Evolutionary conservation across 2,329 filamentous ascomycete species (phyloP).

Genomic region (Penicillium occitanis): DNA sequence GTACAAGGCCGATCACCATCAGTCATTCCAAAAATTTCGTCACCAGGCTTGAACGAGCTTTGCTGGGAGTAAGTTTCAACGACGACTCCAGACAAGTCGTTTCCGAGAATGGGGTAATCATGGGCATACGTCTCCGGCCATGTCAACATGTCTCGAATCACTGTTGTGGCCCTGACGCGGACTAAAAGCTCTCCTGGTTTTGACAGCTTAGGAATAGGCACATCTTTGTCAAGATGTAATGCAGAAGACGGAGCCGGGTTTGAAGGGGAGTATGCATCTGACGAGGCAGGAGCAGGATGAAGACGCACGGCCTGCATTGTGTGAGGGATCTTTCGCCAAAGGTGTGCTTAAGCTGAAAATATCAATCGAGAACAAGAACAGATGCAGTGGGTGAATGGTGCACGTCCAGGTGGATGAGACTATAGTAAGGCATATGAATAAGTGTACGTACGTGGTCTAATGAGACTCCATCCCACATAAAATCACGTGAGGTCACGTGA

Average conservation of each 20-base stretch:
- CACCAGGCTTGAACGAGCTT: conserved; percentile 28
- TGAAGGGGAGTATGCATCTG: conserved; percentile 27
- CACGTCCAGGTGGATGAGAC: neutral
- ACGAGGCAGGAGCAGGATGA: conserved; percentile 24
- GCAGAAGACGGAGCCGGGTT: conserved; percentile 29
- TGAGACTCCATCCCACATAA: neutral
- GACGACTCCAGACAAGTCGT: conserved; percentile 25
- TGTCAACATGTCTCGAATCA: conserved; percentile 28
- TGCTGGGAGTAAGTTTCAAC: conserved; percentile 14
- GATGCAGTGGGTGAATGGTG: neutral
- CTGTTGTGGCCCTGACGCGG: conserved; percentile 28
- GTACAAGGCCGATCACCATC: conserved; percentile 24
- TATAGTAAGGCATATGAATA: neutral
- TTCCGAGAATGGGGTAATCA: conserved; percentile 23
- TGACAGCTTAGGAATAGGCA: conserved; percentile 26
- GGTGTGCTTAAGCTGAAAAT: neutral
- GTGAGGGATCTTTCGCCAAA: neutral
- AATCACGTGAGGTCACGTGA: neutral
- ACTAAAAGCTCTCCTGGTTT: conserved; percentile 25
- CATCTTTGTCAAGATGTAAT: conserved; percentile 25
- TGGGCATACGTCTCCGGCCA: conserved; percentile 33
- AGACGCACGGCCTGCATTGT: conserved; percentile 28
- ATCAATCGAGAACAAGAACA: neutral
- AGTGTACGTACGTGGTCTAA: neutral
- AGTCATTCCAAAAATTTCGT: conserved; percentile 33